These are phyloP conservation scores for Diplodia intermedia DNA, from an alignment of 2,329 filamentous ascomycete genomes.

Conservation along the genomic window DNA sequence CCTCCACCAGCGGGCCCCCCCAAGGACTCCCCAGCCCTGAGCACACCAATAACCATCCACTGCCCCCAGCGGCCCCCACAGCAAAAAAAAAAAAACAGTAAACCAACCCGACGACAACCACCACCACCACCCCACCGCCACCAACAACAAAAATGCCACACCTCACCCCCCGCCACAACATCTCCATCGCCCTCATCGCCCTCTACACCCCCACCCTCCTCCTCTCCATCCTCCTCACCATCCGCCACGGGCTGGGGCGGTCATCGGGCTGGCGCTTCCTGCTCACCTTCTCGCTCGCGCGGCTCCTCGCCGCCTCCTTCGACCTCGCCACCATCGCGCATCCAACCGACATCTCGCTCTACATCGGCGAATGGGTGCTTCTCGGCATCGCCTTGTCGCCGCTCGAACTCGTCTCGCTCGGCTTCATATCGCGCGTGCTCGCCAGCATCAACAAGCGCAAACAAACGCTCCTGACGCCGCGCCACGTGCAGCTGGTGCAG, in stretches of 20 bases:
- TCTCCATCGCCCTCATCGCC: constrained; percentile 24
- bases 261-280: constrained; percentile 30
- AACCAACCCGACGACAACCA: neutral
- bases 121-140: neutral
- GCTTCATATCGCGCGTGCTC: constrained; percentile 24
- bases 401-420: constrained; percentile 21
- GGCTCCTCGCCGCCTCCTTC: constrained; percentile 21
- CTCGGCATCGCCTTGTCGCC: constrained; percentile 27
- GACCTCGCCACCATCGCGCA: constrained; percentile 18
- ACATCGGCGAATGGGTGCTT: constrained; percentile 30
- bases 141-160: neutral
- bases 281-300: constrained; percentile 7
- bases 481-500: constrained; percentile 20
- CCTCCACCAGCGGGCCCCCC: neutral
- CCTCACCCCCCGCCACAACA: constrained; percentile 11
- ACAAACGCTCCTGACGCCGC: neutral
- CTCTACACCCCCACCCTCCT: constrained; percentile 22
- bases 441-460: neutral
- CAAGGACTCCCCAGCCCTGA: neutral
- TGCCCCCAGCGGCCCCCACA: neutral
- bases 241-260: constrained; percentile 24
- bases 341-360: constrained; percentile 13
- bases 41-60: neutral
- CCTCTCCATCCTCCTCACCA: constrained; percentile 22
- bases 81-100: neutral